Evolutionary conservation across 2,329 filamentous ascomycete species (phyloP), one percentile per base, ranked within the genome.

Genomic region (Chrysoporthe cubensis): DNA sequence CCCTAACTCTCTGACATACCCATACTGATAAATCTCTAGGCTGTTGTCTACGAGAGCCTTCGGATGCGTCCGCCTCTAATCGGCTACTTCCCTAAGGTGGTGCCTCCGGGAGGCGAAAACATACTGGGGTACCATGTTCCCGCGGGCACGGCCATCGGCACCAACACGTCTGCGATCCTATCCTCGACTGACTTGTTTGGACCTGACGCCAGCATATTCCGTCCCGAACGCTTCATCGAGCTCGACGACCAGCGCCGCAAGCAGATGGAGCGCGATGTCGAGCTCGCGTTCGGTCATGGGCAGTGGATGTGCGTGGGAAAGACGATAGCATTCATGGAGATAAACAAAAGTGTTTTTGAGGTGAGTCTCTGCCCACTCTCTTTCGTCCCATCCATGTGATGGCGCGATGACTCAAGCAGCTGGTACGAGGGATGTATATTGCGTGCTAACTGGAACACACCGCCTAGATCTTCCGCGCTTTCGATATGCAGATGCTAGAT

Each of bases 181-280:
- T 21, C 60, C 32, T 32, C 60, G 4, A 32, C 44, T 7, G 72
- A 66, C 4, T 46, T 71, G 3, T 71, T 69, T 21, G 88, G 88
- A 4, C 73, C 80, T 0, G 85, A 90, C 70, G 87, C 85, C 1
- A 84, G 88, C 11, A 75, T 81, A 2, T 90, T 89, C 75, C 79
- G 83, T 2, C 88, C 88, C 0, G 87, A 89, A 71, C 82, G 88
- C 37, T 91, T 88, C 88, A 76, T 79, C 42, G 79, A 76, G 5
- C 72, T 85, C 2, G 87, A 83, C 6, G 67, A 66, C 1, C 72
- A 73, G 0, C 72, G 75, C 42, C 72, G 75, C 62, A 71, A 69
- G 26, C 70, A 72, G 21, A 80, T 79, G 74, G 72, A 77, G 58
- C 71, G 72, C 6, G 77, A 74, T 0, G 70, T 78, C 58, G 79